Evolutionary conservation across 2,329 filamentous ascomycete genomes (phyloP), one percentile per base, ranked within the genome.

Genomic region (Bipolaris bicolor): DNA sequence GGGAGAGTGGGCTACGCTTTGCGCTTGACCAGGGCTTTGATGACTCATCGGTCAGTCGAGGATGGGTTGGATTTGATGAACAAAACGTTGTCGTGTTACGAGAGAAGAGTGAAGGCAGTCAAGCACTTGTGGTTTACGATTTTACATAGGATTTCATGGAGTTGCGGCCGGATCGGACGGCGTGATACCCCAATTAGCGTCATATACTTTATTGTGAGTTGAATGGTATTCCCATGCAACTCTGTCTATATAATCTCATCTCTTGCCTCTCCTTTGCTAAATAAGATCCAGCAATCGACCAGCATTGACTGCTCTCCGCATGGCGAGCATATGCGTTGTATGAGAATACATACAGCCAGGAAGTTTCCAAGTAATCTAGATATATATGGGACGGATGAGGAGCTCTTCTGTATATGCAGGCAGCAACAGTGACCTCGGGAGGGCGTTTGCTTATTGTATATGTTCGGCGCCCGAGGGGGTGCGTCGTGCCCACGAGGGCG

Each of bases 41-140:
- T 39, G 77, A 80, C 44, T 62, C 79, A 13, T 75, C 77, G 4
- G 73, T 82, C 5, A 82, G 79, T 37, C 76, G 81, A 59, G 82
- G 83, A 49, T 94, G 90, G 86, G 87, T 97, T 7, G 91, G 91
- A 0, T 97, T 97, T 68, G 92, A 97, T 69, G 91, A 96, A 41
- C 91, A 96, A 76, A 92, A 92, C 78, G 90, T 97, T n/a, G 88
- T 96, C 60, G 86, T 97, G 40, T 80, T 96, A 49, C 88, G 90
- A 63, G 90, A 94, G 76, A 84, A 86, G 62, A 79, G 79, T 24
- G 80, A 84, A 24, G 90, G 90, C 1, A 83, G 84, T 37, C 90
- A 94, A 71, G 87, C 89, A 59, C 76, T 97, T 61, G 84, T 93
- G 70, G 87, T 95, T 41, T 97, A 97, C 72, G 91, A 97, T 76